Evolutionary conservation across 192 early-diverging fungal species (phyloP).

Genomic region (Phycomyces nitens): DNA sequence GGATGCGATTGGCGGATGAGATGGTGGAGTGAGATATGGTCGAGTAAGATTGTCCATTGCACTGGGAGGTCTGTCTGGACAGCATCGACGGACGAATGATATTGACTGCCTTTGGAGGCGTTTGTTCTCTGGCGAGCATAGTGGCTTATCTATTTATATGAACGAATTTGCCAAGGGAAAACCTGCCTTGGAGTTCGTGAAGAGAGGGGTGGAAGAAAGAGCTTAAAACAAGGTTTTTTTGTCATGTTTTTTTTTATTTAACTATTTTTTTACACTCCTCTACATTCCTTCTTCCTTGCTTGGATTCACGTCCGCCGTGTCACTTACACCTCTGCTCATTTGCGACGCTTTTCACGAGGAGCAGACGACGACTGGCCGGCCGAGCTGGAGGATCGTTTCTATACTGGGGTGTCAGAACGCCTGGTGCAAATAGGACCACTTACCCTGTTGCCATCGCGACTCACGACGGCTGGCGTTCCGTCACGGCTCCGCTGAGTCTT

Average conservation of each 20-base stretch:
- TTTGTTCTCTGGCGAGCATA: constrained; percentile 12
- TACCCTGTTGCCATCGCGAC: neutral
- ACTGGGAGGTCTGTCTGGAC: constrained; percentile 2
- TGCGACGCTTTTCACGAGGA: constrained; percentile 12
- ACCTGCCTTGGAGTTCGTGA: neutral
- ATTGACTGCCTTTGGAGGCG: constrained; percentile 32
- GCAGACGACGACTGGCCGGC: neutral
- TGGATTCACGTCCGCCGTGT: neutral
- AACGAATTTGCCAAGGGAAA: too few relatives aligned
- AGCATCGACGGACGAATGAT: constrained; percentile 22
- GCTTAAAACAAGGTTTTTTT: neutral
- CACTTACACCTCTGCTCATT: neutral
- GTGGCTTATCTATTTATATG: neutral
- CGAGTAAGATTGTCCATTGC: constrained; percentile 21
- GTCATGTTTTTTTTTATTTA: neutral
- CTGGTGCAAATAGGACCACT: too few relatives aligned
- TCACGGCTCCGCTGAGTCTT: constrained; percentile 12
- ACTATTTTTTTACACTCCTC: neutral
- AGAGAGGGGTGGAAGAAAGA: neutral
- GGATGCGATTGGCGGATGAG: constrained; percentile 13
- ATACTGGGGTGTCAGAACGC: neutral
- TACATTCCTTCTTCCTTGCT: neutral
- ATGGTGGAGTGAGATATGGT: constrained; percentile 21
- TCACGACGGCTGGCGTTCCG: neutral
- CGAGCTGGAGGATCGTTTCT: constrained; percentile 18